Evolutionary conservation across 73 alveolate genomes (phyloP), one percentile per base, ranked within the genome.

Genomic region (Loxodes magnus): DNA sequence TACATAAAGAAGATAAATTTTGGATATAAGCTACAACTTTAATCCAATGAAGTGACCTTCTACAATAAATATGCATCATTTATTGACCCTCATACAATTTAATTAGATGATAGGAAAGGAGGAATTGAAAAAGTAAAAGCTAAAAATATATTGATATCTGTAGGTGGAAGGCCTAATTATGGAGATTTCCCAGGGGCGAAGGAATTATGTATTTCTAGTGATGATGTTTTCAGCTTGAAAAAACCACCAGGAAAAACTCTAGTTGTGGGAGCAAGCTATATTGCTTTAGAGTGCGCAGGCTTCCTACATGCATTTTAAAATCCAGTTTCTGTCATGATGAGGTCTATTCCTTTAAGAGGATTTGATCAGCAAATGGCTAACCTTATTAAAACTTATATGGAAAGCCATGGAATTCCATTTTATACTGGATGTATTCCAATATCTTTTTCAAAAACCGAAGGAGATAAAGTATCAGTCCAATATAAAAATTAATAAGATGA

Each of bases 231-330:
- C 79, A 72, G 92, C 67, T 27, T 68, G 78, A 65, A 89, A 44
- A 71, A 66, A 30, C 76, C 92, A 4, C 99, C 98, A 5, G 99
- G 98, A 39, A 89, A 89, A 62, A 88, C 98, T 12, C 79, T 94
- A 14, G 96, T 92, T 39, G 92, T 94, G 5, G 99, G 99, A 7
- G 99, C 98, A 4, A 84, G 97, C 21, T 94, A 94, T 74, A 93
- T 94, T 26, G 52, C 62, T 3, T 26, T 72, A 51, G 99, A 94
- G 67, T 91, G 98, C 53, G 98, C 98, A 4, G 98, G 99, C 12
- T 92, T 92, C 71, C 74, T 94, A 36, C 79, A 69, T 43, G 92
- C 91, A 27, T 67, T 92, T 35, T 98, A 98, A 15, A 77, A 81
- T 64, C 96, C 92, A 42, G 88, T 80, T 7, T 82, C 95, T 17